These are phyloP conservation scores for Osmanthus fragrans DNA, from an alignment of 257 asterid species.

Conservation along the genomic window DNA sequence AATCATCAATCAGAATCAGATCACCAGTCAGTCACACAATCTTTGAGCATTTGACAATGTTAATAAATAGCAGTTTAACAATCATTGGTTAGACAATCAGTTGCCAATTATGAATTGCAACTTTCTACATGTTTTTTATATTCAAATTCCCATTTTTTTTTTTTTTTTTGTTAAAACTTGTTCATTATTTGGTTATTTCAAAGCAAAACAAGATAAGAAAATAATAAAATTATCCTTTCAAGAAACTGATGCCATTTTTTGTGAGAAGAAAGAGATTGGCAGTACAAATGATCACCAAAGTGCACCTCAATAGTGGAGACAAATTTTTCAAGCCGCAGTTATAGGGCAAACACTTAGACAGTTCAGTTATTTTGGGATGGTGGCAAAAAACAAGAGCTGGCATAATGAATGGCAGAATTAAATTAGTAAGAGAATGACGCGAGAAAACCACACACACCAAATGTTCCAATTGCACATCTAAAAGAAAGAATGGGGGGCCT, in stretches of 20 bases:
- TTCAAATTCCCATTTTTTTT: background rate
- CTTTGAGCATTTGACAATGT: background rate
- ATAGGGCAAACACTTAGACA: conserved; percentile 15
- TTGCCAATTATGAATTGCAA: background rate
- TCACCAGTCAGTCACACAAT: background rate
- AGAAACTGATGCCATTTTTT: background rate
- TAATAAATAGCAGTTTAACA: background rate
- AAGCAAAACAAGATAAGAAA: background rate
- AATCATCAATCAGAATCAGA: background rate
- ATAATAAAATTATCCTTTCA: background rate
- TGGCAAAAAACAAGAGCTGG: conserved; percentile 39
- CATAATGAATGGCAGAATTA: conserved; percentile 36
- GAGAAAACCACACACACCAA: conserved; percentile 27
- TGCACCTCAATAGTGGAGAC: conserved; percentile 6
- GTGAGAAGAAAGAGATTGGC: conserved; percentile 2
- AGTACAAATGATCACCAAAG: conserved; percentile 12
- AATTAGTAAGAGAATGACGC: conserved; percentile 19
- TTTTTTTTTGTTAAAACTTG: background rate
- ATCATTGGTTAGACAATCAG: background rate
- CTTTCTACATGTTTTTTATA: background rate
- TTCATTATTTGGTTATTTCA: background rate
- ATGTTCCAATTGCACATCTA: conserved; percentile 27
- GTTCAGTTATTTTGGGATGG: conserved; percentile 26
- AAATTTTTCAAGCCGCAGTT: conserved; percentile 2
- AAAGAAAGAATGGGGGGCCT: conserved; percentile 32